Base-by-base conservation (phyloP, 306 rosid species). In the Acacia crassicarpa region DNA sequence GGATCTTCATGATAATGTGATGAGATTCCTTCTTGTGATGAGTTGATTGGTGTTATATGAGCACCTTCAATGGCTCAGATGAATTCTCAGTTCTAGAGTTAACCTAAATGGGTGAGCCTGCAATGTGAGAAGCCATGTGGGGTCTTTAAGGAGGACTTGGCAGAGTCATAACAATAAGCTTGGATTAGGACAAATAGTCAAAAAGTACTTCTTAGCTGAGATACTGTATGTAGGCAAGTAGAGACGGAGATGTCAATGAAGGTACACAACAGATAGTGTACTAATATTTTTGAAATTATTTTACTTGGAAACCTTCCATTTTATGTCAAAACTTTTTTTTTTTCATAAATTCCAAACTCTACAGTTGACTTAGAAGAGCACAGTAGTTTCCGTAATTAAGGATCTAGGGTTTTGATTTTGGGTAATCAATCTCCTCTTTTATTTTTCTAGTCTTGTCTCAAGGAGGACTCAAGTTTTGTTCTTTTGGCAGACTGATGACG, bases 1-100 rank as follows among this genome's bases (percentile, higher is more conserved):
- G 83, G 83, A 85, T 17, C 44, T n/a, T 77, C 12, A 3, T 75
- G 23, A 41, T 54, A 71, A 45, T 86, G 72, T 70, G 53, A 14
- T 78, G 56, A 68, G 71, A 74, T 78, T 78, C 81, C 74, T 63
- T 76, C 20, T 67, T 77, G 51, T 72, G 38, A 19, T 77, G 74
- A 66, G 80, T 53, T 77, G 19, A 46, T 53, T 65, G 67, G 13
- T 45, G 77, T 73, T 77, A 81, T 58, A 45, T 81, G 78, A 77
- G 44, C 77, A 81, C 53, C 61, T 78, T 63, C 5, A 72, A 56
- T 46, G 87, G 74, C 40, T 49, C 40, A 59, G 82, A 84, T 75
- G 67, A 23, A 63, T 81, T 81, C 53, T 49, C 33, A 54, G 46
- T 53, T 53, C 8, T 53, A 44, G 40, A 62, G 43, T 72, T 45